Conservation (phyloP, 768 basidiomycete species). For the Chalciporus piperatus region DNA sequence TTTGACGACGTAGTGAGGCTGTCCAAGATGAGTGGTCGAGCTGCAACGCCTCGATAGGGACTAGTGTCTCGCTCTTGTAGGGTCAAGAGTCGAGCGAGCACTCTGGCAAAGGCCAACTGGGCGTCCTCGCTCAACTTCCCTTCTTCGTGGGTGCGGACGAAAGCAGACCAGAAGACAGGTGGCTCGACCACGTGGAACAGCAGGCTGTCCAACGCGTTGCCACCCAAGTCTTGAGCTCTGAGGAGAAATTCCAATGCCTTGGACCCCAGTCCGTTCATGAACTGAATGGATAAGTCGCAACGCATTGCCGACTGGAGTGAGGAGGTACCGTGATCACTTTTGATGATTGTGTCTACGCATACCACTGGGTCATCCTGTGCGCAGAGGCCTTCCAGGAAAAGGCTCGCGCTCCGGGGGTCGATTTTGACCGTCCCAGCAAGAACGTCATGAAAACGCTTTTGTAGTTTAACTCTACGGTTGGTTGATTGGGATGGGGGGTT, state of each 20-base stretch:
- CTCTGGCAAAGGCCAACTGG: constrained; percentile 41
- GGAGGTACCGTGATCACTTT: constrained; percentile 1
- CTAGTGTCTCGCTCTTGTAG: constrained; percentile 31
- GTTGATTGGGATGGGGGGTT: too few species aligned
- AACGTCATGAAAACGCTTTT: constrained; percentile 30
- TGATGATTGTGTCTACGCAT: constrained; percentile 36
- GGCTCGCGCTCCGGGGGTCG: constrained; percentile 6
- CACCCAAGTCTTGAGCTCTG: constrained; percentile 37
- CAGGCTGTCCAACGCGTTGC: constrained; percentile 37
- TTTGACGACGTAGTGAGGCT: constrained; percentile 17
- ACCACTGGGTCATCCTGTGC: constrained; percentile 32
- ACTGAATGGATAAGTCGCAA: constrained; percentile 29
- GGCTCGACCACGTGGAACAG: constrained; percentile 42
- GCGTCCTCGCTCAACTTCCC: constrained; percentile 30
- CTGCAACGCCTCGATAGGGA: constrained; percentile 36
- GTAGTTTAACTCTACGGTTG: constrained; percentile 12
- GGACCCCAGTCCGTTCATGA: constrained; percentile 39
- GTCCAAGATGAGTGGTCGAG: constrained; percentile 26
- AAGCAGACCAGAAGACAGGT: constrained; percentile 43
- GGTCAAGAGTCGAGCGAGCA: constrained; percentile 43
- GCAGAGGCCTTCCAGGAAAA: constrained; percentile 45
- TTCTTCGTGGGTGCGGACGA: constrained; percentile 28
- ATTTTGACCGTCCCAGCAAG: constrained; percentile 24
- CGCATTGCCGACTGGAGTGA: constrained; percentile 39
- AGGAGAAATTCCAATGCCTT: constrained; percentile 36